phyloP scores from a whole-genome alignment of 2,329 filamentous ascomycete species.

The Teratosphaeria pseudoeucalypti region DNA sequence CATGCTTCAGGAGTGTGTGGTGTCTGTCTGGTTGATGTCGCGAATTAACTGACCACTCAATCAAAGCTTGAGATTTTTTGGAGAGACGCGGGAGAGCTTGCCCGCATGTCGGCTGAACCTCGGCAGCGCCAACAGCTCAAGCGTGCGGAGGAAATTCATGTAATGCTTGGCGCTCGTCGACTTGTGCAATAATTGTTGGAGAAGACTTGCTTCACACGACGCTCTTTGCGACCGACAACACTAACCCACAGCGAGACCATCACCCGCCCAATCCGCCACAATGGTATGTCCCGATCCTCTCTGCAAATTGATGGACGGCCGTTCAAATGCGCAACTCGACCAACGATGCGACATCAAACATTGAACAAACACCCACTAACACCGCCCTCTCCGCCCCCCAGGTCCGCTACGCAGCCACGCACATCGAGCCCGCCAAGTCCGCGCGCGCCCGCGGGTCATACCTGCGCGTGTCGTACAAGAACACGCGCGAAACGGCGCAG shows the following conservation, averaged over 20 bases:
- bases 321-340: background rate
- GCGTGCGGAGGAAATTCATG: background rate
- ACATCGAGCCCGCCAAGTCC: conserved; percentile 82
- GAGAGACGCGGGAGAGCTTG: background rate
- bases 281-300: conserved; percentile 26
- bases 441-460: conserved; percentile 97
- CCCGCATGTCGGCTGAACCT: background rate
- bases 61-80: conserved; percentile 6
- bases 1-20: conserved; percentile 22
- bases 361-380: background rate
- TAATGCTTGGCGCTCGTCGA: background rate
- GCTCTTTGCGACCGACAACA: background rate
- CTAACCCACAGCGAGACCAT: conserved; percentile 10
- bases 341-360: background rate
- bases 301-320: background rate
- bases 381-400: conserved; percentile 27
- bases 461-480: conserved; percentile 99
- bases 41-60: background rate
- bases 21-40: conserved; percentile 3
- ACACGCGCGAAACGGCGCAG: conserved; percentile 98
- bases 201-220: background rate
- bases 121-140: background rate
- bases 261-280: conserved; percentile 28
- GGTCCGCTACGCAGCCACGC: conserved; percentile 93
- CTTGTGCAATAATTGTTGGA: conserved; percentile 1